These are phyloP conservation scores for Pontederia paniculata DNA, from an alignment of 176 grass and related monocot species.

Conservation along the genomic window DNA sequence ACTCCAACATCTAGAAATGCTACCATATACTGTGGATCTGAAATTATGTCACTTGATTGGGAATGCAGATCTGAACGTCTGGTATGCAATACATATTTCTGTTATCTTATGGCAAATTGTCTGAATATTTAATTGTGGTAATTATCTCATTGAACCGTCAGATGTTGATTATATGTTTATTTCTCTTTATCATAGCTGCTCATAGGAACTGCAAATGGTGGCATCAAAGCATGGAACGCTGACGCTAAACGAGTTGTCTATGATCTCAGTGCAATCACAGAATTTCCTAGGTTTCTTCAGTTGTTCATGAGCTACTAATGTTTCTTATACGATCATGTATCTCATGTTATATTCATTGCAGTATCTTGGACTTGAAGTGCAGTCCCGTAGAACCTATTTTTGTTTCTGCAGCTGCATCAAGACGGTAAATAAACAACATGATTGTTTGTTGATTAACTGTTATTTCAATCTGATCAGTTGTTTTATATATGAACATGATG, in stretches of 20 bases:
- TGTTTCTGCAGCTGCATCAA: constrained; percentile 93
- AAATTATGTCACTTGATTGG: constrained; percentile 95
- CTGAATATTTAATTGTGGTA: not conserved
- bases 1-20: constrained; percentile 94
- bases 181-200: constrained; percentile 86
- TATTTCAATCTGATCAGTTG: too few relatives aligned
- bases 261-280: constrained; percentile 75
- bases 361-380: constrained; percentile 91
- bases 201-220: constrained; percentile 95
- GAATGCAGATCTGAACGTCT: constrained; percentile 98
- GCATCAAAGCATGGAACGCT: constrained; percentile 99
- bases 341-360: constrained; percentile 27
- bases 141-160: constrained; percentile 13
- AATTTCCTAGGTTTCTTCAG: constrained; percentile 69
- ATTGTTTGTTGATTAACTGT: too few relatives aligned
- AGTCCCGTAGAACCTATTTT: constrained; percentile 95
- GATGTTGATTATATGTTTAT: constrained; percentile 33
- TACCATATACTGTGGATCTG: constrained; percentile 90
- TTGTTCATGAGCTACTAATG: constrained; percentile 2
- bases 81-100: constrained; percentile 35
- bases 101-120: constrained; percentile 16
- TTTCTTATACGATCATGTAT: constrained; percentile 5
- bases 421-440: constrained; percentile 38
- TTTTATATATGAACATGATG: too few relatives aligned
- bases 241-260: constrained; percentile 96